Conservation (phyloP, 2,329 filamentous ascomycete species). For the Sporothrix luriei region DNA sequence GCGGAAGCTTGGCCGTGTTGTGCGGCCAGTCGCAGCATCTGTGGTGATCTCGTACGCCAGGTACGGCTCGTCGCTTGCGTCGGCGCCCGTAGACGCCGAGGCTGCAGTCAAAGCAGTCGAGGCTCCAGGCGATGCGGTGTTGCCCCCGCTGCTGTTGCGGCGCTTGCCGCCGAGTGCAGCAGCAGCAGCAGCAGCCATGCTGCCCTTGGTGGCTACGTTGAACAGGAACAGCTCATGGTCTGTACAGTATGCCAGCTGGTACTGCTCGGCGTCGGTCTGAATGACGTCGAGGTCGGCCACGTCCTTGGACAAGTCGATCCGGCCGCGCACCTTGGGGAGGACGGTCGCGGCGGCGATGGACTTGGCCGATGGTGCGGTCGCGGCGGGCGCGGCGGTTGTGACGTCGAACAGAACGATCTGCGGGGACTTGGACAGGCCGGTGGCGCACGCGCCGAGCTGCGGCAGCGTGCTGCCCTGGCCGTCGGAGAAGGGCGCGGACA, state of each 20-base stretch:
- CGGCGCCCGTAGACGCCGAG: background rate
- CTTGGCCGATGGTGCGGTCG: constrained; percentile 14
- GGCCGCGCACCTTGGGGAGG: constrained; percentile 51
- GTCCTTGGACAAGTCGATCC: constrained; percentile 57
- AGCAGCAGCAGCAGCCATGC: constrained; percentile 29
- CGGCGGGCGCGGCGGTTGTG: constrained; percentile 53
- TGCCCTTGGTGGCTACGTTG: constrained; percentile 55
- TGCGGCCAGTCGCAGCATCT: constrained; percentile 46
- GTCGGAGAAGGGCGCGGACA: constrained; percentile 53
- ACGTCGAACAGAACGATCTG: constrained; percentile 82
- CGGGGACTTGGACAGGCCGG: constrained; percentile 69
- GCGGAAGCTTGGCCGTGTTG: constrained; percentile 56
- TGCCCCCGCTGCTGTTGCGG: background rate
- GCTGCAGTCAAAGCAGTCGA: background rate
- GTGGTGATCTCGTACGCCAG: constrained; percentile 60
- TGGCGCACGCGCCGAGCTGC: constrained; percentile 76
- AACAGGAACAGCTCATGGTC: constrained; percentile 72
- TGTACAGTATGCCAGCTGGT: constrained; percentile 76
- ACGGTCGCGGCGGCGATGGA: constrained; percentile 10
- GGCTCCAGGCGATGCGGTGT: background rate
- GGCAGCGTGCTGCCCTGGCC: constrained; percentile 47
- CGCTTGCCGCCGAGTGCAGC: background rate
- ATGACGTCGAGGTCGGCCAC: constrained; percentile 71
- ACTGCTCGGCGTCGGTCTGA: constrained; percentile 63
- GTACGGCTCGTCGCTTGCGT: constrained; percentile 48